These are phyloP conservation scores for Penicillium expansum DNA, from an alignment of 2,329 filamentous ascomycete species.

Conservation along the genomic window DNA sequence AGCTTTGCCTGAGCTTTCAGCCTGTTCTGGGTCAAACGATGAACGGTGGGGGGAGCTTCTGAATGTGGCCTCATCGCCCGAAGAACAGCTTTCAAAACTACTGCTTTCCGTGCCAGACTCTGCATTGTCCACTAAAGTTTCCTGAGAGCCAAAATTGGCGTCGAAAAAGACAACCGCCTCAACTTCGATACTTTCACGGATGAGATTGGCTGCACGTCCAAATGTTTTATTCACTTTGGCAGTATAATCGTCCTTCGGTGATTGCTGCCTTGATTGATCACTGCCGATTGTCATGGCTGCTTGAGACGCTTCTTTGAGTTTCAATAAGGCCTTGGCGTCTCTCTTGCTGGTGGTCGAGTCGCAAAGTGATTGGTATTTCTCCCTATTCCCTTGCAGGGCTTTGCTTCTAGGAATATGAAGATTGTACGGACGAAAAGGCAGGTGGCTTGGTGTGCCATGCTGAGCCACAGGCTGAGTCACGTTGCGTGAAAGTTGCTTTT, in stretches of 20 bases:
- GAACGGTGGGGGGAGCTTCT: neutral
- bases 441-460: neutral
- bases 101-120: slow-evolving; percentile 7
- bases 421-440: slow-evolving; percentile 4
- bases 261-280: neutral
- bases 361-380: neutral
- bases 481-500: slow-evolving; percentile 10
- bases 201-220: slow-evolving; percentile 43
- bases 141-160: slow-evolving; percentile 11
- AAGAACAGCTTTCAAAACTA: slow-evolving; percentile 12
- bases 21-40: neutral
- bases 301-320: neutral
- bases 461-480: neutral
- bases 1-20: neutral
- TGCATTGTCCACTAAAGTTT: neutral
- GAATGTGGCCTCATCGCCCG: slow-evolving; percentile 5
- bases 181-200: slow-evolving; percentile 42
- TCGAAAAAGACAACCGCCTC: slow-evolving; percentile 36
- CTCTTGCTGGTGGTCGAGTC: neutral
- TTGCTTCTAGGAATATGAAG: neutral
- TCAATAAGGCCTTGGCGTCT: neutral
- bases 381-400: neutral
- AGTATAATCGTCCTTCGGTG: slow-evolving; percentile 7
- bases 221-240: slow-evolving; percentile 30
- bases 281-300: neutral